A percentile compares a stretch with the other conserved stretches of the same genome.
phyloP scores from a whole-genome alignment of 345 rosid species.

The Lagerstroemia speciosa region DNA sequence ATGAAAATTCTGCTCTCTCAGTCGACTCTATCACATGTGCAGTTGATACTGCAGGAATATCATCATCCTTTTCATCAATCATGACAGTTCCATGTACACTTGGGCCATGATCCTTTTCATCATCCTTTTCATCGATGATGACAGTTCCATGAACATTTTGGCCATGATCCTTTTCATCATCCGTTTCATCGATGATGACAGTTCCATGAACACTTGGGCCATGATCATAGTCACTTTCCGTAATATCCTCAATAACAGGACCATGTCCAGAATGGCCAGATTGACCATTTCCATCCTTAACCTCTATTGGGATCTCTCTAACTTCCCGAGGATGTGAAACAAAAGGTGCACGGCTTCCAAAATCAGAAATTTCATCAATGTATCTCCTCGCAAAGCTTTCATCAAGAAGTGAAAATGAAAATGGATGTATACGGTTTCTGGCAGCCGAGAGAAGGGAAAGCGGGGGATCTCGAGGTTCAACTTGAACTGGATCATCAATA shows the following conservation, averaged over 20 bases:
- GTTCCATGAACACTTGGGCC: constrained; percentile 45
- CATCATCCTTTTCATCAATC: constrained; percentile 51
- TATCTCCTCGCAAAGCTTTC: constrained; percentile 34
- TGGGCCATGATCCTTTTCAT: constrained; percentile 39
- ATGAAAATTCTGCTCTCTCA: constrained; percentile 15
- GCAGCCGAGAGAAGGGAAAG: constrained; percentile 27
- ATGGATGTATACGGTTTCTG: constrained; percentile 19
- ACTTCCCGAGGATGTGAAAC: constrained; percentile 80
- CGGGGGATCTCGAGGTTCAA: constrained; percentile 26
- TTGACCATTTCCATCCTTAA: constrained; percentile 47
- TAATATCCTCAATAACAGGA: constrained; percentile 67
- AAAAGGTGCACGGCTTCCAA: constrained; percentile 35
- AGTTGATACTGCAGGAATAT: constrained; percentile 24
- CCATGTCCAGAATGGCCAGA: constrained; percentile 44
- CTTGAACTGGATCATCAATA: constrained; percentile 62
- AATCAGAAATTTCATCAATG: constrained; percentile 33
- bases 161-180: constrained; percentile 44
- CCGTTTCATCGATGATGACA: constrained; percentile 48
- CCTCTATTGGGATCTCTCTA: constrained; percentile 83
- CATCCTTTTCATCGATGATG: too few species aligned
- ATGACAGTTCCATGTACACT: constrained; percentile 44
- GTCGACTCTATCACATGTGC: constrained; percentile 17
- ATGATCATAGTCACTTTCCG: constrained; percentile 41
- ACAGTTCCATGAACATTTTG: constrained; percentile 44
- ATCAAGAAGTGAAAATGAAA: constrained; percentile 40